phyloP scores from a whole-genome alignment of 2,329 filamentous ascomycete species.

The Coniochaeta sp. region DNA sequence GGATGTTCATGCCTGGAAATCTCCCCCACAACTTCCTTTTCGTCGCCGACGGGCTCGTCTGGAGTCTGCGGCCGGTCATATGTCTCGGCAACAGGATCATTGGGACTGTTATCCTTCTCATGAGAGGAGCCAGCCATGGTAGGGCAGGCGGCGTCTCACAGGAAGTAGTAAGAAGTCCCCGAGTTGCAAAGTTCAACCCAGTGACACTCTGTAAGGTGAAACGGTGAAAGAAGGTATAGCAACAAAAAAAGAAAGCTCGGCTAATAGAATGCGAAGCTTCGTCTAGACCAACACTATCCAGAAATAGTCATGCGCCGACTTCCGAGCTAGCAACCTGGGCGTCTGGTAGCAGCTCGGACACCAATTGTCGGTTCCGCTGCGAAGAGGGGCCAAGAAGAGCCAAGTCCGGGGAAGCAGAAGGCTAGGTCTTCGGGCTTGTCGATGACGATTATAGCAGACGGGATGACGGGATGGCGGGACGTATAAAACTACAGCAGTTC shows the following conservation, averaged over 20 bases:
- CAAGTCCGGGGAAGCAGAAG: neutral
- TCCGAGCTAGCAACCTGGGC: neutral
- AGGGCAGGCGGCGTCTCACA: neutral
- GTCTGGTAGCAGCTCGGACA: neutral
- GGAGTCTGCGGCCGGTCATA: constrained; percentile 4
- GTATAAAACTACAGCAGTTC: neutral
- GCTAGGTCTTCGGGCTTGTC: neutral
- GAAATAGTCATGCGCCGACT: neutral
- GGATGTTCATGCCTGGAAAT: constrained; percentile 1
- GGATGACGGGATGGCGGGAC: neutral
- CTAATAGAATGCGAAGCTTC: neutral
- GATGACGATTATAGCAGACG: neutral
- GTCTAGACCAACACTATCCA: neutral
- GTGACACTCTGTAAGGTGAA: neutral
- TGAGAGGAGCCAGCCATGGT: constrained; percentile 5
- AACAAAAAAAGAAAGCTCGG: neutral
- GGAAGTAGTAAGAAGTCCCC: neutral
- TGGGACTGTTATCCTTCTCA: constrained; percentile 10
- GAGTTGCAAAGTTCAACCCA: neutral
- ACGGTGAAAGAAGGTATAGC: neutral
- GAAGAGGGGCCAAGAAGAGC: neutral
- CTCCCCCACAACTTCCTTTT: constrained; percentile 8
- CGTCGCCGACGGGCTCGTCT: constrained; percentile 10
- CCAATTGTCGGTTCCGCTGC: neutral
- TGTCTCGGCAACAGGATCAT: constrained; percentile 12